A percentile compares a stretch with the other conserved stretches of the same genome.
Evolutionary conservation across 2,329 filamentous ascomycete species (phyloP).

Genomic region (Hymenoscyphus fructigenus): DNA sequence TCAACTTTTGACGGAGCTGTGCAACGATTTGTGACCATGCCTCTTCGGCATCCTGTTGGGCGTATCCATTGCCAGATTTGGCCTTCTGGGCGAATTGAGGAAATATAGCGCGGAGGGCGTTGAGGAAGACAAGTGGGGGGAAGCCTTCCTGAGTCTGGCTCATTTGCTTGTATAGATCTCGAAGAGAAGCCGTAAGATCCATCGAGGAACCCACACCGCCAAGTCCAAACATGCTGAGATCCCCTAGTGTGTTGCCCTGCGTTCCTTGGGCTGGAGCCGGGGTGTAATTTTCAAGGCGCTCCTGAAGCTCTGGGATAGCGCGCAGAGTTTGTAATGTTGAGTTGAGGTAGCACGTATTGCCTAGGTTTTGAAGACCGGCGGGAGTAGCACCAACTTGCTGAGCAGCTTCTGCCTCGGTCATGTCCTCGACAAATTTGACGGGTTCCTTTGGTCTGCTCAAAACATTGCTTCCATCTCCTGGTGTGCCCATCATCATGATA

Average conservation of each 20-base stretch:
- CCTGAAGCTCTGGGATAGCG: slow-evolving; percentile 85
- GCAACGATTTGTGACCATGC: slow-evolving; percentile 95
- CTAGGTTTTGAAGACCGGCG: slow-evolving; percentile 84
- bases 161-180: slow-evolving; percentile 87
- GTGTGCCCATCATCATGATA: slow-evolving; percentile 97
- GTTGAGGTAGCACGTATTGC: slow-evolving; percentile 98
- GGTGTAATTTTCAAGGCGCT: slow-evolving; percentile 67
- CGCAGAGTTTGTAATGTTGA: slow-evolving; percentile 91
- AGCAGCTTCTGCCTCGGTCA: slow-evolving; percentile 91
- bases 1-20: slow-evolving; percentile 76
- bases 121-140: slow-evolving; percentile 78
- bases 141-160: slow-evolving; percentile 84
- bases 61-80: slow-evolving; percentile 78
- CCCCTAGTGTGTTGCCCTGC: slow-evolving; percentile 37
- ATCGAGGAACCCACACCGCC: slow-evolving; percentile 46
- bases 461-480: slow-evolving; percentile 58
- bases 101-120: slow-evolving; percentile 73
- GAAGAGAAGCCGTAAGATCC: slow-evolving; percentile 75
- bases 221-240: slow-evolving; percentile 49
- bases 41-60: slow-evolving; percentile 98
- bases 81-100: slow-evolving; percentile 92
- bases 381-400: slow-evolving; percentile 81
- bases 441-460: slow-evolving; percentile 74
- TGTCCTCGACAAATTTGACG: slow-evolving; percentile 91
- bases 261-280: slow-evolving; percentile 35